Base-by-base conservation (phyloP, 2,329 filamentous ascomycete species). In the Xylaria sp. region DNA sequence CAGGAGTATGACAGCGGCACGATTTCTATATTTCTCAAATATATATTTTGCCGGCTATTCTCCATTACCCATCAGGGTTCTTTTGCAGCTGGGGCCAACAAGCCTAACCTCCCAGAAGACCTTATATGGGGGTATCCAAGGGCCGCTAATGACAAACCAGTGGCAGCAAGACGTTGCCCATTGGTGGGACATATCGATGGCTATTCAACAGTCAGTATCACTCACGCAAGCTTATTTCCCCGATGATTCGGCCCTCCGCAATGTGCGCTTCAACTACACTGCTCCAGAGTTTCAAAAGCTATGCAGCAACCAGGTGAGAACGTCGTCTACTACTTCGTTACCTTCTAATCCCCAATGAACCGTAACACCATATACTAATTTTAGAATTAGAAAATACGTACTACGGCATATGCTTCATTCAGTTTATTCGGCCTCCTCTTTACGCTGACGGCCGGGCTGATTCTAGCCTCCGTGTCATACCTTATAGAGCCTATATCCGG, bases 351-450 rank as follows among this genome's bases (percentile, higher is more conserved):
- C 28, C 4, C 28, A 31, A 5, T 4, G 28, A 9, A 31, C 5
- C 9, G 9, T 31, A 9, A 31, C 28, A 4, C 9, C 4, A 31
- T 31, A 31, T 5, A 31, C 4, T n/a, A 11, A 14, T 56, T n/a
- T n/a, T n/a, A n/a, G n/a, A n/a, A n/a, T n/a, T n/a, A 74, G 71
- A 74, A 73, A 66, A 71, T 73, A 8, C 57, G 51, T 1, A 72
- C 54, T 8, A 66, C 65, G 0, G 54, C 45, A 2, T 69, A 71
- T 50, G 55, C 50, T 0, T 71, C 71, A 2, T 73, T 75, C 50
- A 74, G 69, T 53, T 15, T 74, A 23, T 72, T 75, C 28, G 66
- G 68, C n/a, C 57, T 75, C 7, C 35, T 58, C 25, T 69, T 72
- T 46, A 70, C 68, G 9, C 66, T 68, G 9, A 40, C 65, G n/a